Base-by-base conservation (phyloP, 1,284 basidiomycete species). In the Pseudozyma tsukubaensis region DNA sequence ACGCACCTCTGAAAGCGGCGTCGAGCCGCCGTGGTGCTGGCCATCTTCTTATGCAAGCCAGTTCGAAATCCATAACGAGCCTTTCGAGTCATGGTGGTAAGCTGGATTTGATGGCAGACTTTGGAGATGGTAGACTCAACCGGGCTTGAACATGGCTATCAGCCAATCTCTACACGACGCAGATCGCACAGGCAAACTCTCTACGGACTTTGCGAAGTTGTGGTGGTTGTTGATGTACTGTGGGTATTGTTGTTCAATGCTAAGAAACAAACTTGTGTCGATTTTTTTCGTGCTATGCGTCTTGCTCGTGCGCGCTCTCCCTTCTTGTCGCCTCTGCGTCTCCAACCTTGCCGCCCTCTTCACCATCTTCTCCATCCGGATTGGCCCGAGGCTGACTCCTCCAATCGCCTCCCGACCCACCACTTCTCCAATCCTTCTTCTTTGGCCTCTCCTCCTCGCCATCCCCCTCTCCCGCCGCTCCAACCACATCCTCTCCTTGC, bases 371-470 rank as follows among this genome's bases (percentile, higher is more conserved):
- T 18, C 21, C 49, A 12, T 55, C 36, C 5, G 58, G 35, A 21
- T 52, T 45, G 18, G 55, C 55, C 42, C 56, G 43, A 0, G 66
- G 66, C 32, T 62, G 66, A 59, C 52, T 70, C 37, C 61, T 57
- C 67, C 67, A 70, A 48, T 70, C 67, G 12, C 64, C 64, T 0
- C 64, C 64, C 2, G 64, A 67, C 13, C 39, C 51, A 19, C 59
- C 68, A 12, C 58, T 59, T 36, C 53, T 60, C 68, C 68, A 71
- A 29, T 52, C 57, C n/a, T 53, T 43, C 36, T 61, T 65, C 42
- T 16, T 34, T 13, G 49, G 59, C 16, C 32, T 42, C 7, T 29
- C 34, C 29, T 51, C 34, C 8, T 36, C 37, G 0, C 21, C 52
- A 19, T 58, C 42, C n/a, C 21, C 51, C 4, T 13, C 50, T 13